Conservation (phyloP, 352 stramenopile genomes). For the Thalassiosira hispida region DNA sequence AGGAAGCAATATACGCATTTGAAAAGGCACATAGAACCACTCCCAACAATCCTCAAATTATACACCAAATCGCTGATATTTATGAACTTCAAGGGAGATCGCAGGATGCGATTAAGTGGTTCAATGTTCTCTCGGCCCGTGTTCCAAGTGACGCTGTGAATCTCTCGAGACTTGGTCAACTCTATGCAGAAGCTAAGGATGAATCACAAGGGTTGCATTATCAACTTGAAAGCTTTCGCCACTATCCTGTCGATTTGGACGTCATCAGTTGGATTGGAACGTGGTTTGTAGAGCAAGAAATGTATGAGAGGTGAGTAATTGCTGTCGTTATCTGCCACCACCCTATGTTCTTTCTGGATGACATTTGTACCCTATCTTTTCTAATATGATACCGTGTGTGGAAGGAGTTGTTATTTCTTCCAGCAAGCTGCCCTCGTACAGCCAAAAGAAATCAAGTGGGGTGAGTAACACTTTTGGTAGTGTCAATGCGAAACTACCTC, state of each 20-base stretch:
- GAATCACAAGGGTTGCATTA: conserved; percentile 95
- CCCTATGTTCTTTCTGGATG: not conserved
- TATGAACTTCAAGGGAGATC: conserved; percentile 92
- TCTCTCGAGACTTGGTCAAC: conserved; percentile 90
- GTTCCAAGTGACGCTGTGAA: conserved; percentile 89
- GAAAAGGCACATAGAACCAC: conserved; percentile 96
- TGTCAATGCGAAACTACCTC: not conserved
- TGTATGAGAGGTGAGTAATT: conserved; percentile 91
- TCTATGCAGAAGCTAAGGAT: conserved; percentile 93
- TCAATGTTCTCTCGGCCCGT: conserved; percentile 93
- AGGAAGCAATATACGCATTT: conserved; percentile 94
- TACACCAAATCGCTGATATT: conserved; percentile 95
- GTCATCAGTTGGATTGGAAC: conserved; percentile 96
- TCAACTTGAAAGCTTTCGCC: conserved; percentile 93
- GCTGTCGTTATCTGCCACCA: not conserved
- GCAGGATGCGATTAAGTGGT: conserved; percentile 91
- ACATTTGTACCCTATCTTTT: not conserved
- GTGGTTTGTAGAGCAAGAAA: conserved; percentile 96
- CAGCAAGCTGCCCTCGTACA: conserved; percentile 93
- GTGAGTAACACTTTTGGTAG: conserved; percentile 38
- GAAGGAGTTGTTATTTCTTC: conserved; percentile 88
- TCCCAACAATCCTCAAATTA: conserved; percentile 88
- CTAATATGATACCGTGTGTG: too few species aligned
- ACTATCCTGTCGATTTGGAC: conserved; percentile 95
- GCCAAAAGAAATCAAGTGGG: conserved; percentile 95